phyloP scores from a whole-genome alignment of 176 grass and related monocot genomes.

The Triticum urartu region DNA sequence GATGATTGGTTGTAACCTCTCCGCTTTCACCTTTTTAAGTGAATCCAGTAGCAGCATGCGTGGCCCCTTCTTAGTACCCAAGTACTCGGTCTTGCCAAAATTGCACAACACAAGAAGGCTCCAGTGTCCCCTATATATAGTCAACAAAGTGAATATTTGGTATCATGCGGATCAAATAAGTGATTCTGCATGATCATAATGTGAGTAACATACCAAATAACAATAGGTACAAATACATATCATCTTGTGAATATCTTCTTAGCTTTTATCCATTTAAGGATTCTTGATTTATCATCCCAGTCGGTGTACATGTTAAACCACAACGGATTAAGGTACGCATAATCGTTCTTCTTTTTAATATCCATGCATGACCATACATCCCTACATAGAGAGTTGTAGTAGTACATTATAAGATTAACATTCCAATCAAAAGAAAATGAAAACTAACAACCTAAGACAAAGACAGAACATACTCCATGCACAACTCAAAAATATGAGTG shows the following conservation, averaged over 20 bases:
- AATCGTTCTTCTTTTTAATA: conserved; percentile 53
- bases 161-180: not conserved
- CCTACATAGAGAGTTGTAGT: conserved; percentile 38
- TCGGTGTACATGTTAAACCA: conserved; percentile 78
- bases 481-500: conserved; percentile 64
- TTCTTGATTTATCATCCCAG: conserved; percentile 41
- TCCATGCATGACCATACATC: conserved; percentile 65
- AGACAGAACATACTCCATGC: conserved; percentile 66
- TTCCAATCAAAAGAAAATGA: not conserved
- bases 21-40: conserved; percentile 42
- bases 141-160: not conserved
- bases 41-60: conserved; percentile 94
- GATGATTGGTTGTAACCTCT: not conserved
- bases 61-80: conserved; percentile 21
- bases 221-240: conserved; percentile 85
- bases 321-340: conserved; percentile 72
- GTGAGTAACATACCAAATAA: conserved; percentile 60
- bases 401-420: conserved; percentile 15
- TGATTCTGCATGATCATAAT: not conserved
- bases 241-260: conserved; percentile 74
- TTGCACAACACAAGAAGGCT: conserved; percentile 92
- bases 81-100: conserved; percentile 50
- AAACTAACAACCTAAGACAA: not conserved
- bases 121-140: conserved; percentile 81
- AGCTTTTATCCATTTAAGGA: conserved; percentile 85